Evolutionary conservation across 345 rosid species (phyloP), one percentile per base, ranked within the genome.

Genomic region (Zanthoxylum bungeanum): DNA sequence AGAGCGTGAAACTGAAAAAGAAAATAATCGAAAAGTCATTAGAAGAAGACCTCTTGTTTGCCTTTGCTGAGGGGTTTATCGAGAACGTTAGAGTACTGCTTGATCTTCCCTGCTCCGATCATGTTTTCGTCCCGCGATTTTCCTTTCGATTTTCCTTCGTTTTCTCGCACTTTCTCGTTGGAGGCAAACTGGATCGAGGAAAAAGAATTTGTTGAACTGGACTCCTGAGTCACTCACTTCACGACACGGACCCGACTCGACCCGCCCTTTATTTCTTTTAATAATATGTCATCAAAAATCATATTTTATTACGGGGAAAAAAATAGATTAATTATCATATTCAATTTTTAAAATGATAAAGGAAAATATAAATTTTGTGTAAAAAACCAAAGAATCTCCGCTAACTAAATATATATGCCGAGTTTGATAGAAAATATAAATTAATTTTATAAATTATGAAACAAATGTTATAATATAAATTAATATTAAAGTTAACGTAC

Each of bases 1-100:
- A 47, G 66, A 36, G 47, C 4, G 11, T 25, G 21, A 44, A 72
- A 7, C 21, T 19, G 4, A 49, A 25, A 25, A 58, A n/a, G 47
- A 72, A 52, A 60, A 58, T 44, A 60, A n/a, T n/a, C n/a, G n/a
- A n/a, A n/a, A n/a, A n/a, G n/a, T n/a, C n/a, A n/a, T n/a, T n/a
- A n/a, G n/a, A n/a, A n/a, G n/a, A n/a, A n/a, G n/a, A n/a, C n/a
- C n/a, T n/a, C n/a, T 82, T 91, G 99, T 71, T 95, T 95, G 83
- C 99, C 97, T 85, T 91, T 95, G 85, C 90, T 84, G 72, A 95
- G 97, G 50, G 99, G 97, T 73, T 88, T 95, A 64, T 95, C 99
- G 64, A 95, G 96, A 70, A 95, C 88, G 68, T 93, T 95, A 4
- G 97, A 77, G 89, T 95, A 91, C 72, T 89, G 99, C 89, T 95